Evolutionary conservation across 495 filamentous ascomycete species (phyloP), one percentile per base, ranked within the genome.

Genomic region (Trichoderma asperelloides): DNA sequence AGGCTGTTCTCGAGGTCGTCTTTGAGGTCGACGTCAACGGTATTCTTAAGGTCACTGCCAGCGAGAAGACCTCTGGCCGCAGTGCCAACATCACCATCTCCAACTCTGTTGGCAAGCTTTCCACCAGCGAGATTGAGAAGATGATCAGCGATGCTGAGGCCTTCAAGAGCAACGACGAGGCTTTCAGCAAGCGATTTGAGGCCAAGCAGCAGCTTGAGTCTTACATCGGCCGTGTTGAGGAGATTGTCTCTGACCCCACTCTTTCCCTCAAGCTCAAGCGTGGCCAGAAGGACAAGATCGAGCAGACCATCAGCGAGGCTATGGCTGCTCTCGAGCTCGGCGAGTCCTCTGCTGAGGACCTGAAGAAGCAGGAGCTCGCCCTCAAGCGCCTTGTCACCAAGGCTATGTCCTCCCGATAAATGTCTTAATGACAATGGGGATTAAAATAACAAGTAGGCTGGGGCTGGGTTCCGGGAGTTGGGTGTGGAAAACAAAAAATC

Each of bases 1-100:
- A 99, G 77, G 92, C 95, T 71, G 94, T 96, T 72, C 88, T 99
- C 30, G 95, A 99, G 80, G 91, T 94, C 73, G 93, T 98, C 76
- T 98, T 99, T 80, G 95, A 99, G 83, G 95, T 99, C 76, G 95
- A 99, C 71, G 95, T 97, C 85, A 99, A 99, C 83, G 95, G 95
- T 88, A 98, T 99, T 79, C 89, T 99, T 74, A 99, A 99, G 88
- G 95, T 99, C 72, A 99, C 96, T 70, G 95, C 95, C 70, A 97
- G 93, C 47, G 95, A 99, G 85, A 99, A 99, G 89, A 92, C 93
- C 70, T 97, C 96, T 60, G 95, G 95, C 71, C 92, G 96, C 74
- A 93, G 86, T 74, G 95, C 95, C 78, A 99, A 99, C 86, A 99
- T 99, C 79, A 98, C 96, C 75, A 99, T 99, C 81, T 94, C 92